Evolutionary conservation across 257 asterid genomes (phyloP), one percentile per base, ranked within the genome.

Genomic region (Ocimum tenuiflorum): DNA sequence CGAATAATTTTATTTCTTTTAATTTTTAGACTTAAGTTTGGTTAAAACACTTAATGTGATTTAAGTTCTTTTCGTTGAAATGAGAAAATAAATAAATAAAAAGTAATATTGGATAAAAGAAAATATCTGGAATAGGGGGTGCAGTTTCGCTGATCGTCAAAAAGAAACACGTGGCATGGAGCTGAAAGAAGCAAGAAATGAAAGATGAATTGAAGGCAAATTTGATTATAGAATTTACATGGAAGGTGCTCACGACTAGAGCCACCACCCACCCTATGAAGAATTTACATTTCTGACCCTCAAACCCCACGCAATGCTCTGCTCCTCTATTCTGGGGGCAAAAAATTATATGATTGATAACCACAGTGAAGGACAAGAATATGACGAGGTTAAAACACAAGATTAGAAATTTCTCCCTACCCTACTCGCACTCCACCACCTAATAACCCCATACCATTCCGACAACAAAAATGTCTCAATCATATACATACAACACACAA

Each of bases 241-340:
- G 79, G 83, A 67, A 75, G 76, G 79, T 75, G 83, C 82, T 72
- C 79, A 67, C 69, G 64, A 75, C 73, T 69, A 73, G 84, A 72
- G 77, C 31, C 4, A 4, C 75, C 69, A 47, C 47, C n/a, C 58
- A 63, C 50, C 74, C 74, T 59, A 71, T 77, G 69, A 58, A 54
- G 77, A 72, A 76, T 80, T 75, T 81, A 85, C 90, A 83, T 71
- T 83, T 74, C 81, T 82, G 78, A 77, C 74, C 77, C 84, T 68
- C 81, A 77, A 60, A 67, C 67, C 73, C 60, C 50, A 50, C 64
- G 14, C 36, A 11, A 18, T 41, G 31, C 31, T 2, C 31, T 27
- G 22, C 60, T 33, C 39, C 35, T 29, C 60, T 19, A 24, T 13
- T 35, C 39, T 47, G 68, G 61, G 67, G 69, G n/a, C n/a, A 62